Conservation (phyloP, 495 filamentous ascomycete species). For the Aspergillus sclerotioniger region DNA sequence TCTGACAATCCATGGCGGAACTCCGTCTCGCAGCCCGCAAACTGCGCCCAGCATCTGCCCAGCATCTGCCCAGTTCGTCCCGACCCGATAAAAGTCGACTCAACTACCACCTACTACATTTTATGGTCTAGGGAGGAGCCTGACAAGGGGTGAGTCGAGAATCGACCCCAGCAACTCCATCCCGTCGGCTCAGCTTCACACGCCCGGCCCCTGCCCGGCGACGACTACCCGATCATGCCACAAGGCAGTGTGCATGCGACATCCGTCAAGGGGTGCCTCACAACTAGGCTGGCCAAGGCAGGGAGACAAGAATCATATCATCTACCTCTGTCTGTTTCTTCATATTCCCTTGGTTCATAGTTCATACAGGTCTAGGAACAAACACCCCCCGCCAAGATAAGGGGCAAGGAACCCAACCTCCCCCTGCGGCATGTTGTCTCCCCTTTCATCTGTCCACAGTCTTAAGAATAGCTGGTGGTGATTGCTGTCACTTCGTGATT, state of each 20-base stretch:
- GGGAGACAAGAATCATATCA: constrained; percentile 11
- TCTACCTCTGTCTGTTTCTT: constrained; percentile 11
- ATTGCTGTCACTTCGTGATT: background rate
- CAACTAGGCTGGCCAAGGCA: constrained; percentile 2
- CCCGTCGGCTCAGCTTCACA: background rate
- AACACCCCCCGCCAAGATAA: background rate
- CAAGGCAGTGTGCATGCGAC: constrained; percentile 21
- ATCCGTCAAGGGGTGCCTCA: constrained; percentile 11
- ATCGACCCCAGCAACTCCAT: too few species aligned
- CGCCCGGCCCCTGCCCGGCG: background rate
- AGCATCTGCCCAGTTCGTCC: background rate
- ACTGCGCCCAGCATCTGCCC: background rate
- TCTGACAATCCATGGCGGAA: background rate
- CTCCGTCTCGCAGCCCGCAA: background rate
- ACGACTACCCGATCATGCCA: constrained; percentile 14
- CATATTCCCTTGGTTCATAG: constrained; percentile 6
- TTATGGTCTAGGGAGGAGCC: background rate
- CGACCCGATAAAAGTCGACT: background rate
- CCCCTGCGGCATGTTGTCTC: background rate
- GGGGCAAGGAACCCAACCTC: background rate
- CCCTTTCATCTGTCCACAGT: background rate
- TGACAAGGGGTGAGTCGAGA: too few species aligned
- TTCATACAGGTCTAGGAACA: constrained; percentile 18
- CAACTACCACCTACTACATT: background rate
- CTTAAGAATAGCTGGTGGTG: background rate